phyloP scores from a whole-genome alignment of 306 rosid species.

The Vigna radiata region DNA sequence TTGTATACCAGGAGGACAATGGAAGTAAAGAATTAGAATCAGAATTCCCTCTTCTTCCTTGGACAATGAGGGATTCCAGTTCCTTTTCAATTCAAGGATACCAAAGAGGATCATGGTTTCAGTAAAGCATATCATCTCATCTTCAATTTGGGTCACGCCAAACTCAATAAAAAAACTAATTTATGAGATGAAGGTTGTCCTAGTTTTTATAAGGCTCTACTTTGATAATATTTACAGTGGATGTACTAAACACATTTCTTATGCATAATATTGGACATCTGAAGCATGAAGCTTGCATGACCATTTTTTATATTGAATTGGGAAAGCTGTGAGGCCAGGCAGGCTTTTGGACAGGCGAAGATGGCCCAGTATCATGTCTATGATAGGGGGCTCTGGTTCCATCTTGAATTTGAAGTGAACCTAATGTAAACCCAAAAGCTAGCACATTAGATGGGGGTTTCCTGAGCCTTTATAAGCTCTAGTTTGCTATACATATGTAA shows the following conservation, averaged over 20 bases:
- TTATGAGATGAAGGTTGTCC: background rate
- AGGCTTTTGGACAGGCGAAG: background rate
- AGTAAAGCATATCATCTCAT: background rate
- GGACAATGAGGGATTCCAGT: background rate
- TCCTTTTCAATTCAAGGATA: slow-evolving; percentile 5
- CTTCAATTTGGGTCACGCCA: background rate
- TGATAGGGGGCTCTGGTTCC: background rate
- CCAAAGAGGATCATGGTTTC: background rate
- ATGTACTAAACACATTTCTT: background rate
- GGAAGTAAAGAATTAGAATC: background rate
- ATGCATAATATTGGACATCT: background rate
- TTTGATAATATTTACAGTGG: background rate
- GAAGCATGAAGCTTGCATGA: background rate
- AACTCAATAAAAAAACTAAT: background rate
- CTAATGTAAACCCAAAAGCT: background rate
- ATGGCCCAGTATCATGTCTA: background rate
- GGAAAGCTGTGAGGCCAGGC: background rate
- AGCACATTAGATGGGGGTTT: background rate
- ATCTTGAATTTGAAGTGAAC: background rate
- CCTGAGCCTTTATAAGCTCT: background rate
- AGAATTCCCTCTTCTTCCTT: slow-evolving; percentile 7
- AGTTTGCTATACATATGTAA: background rate
- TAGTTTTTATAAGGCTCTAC: background rate
- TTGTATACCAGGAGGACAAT: slow-evolving; percentile 3
- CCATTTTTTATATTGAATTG: background rate